Evolutionary conservation across 805 yeast species (phyloP).

Genomic region (Nakazawaea ambrosiae): DNA sequence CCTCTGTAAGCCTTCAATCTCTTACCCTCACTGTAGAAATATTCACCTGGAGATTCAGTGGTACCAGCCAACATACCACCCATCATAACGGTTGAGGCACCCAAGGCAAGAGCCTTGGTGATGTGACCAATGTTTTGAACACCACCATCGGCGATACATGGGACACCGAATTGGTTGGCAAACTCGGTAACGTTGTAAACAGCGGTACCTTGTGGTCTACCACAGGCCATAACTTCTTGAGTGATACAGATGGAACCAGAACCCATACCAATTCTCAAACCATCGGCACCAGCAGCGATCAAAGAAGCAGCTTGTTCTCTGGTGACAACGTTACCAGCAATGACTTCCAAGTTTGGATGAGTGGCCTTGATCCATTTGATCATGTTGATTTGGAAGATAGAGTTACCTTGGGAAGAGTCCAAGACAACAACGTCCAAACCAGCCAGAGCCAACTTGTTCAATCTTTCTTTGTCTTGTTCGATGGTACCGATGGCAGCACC

Average conservation of each 20-base stretch:
- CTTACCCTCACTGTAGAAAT: constrained; percentile 96
- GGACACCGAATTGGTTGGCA: constrained; percentile 93
- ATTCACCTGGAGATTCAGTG: constrained; percentile 96
- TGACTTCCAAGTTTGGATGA: constrained; percentile 74
- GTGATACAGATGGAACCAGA: constrained; percentile 99
- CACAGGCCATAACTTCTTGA: constrained; percentile 99
- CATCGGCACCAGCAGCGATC: constrained; percentile 96
- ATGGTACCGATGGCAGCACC: constrained; percentile 99
- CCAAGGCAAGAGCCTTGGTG: constrained; percentile 91
- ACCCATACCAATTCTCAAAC: constrained; percentile 99
- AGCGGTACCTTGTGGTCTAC: constrained; percentile 99
- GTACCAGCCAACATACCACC: constrained; percentile 99
- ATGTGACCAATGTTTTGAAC: constrained; percentile 97
- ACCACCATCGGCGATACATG: constrained; percentile 99
- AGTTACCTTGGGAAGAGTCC: constrained; percentile 98
- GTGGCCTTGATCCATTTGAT: constrained; percentile 82
- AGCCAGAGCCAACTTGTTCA: constrained; percentile 79
- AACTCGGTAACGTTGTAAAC: constrained; percentile 91
- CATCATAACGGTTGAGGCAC: constrained; percentile 98
- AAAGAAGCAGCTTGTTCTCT: constrained; percentile 97
- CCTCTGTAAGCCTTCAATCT: constrained; percentile 97
- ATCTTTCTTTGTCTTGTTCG: constrained; percentile 80
- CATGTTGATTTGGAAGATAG: constrained; percentile 91
- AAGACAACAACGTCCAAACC: constrained; percentile 94
- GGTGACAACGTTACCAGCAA: constrained; percentile 98